Evolutionary conservation across 2,329 filamentous ascomycete species (phyloP), one percentile per base, ranked within the genome.

Genomic region (Chrysoporthe cubensis): DNA sequence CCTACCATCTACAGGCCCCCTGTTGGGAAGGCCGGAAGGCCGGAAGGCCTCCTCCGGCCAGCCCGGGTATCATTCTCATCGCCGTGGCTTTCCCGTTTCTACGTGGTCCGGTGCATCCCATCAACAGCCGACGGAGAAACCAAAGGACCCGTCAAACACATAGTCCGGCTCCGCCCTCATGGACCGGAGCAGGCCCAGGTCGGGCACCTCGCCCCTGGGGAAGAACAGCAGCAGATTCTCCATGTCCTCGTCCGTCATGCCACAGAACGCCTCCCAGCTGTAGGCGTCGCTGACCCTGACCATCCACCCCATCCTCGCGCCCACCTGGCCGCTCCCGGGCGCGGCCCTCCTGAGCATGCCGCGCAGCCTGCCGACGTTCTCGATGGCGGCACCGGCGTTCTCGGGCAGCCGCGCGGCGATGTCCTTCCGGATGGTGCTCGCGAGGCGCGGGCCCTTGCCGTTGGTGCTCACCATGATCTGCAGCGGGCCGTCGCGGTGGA

Each of bases 381-480:
- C 87, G 69, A 99, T 94, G 7, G 96, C 96, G 61, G 90, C 88
- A 9, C 96, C 96, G 42, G 92, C 91, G 72, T 96, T 93, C 21
- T 82, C 81, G 1, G 96, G 96, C 66, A 99, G 81, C 61, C 84
- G 85, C 26, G 83, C 85, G 21, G 93, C 94, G 71, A 99, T 97
- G 76, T 91, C 88, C 76, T 91, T 87, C 65, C 95, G 84, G 62
- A 99, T 91, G 60, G 94, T 90, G 72, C 93, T 95, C 11, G 96
- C 96, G 71, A 99, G 82, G 76, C 95, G 90, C 0, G 96, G 96
- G 0, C 96, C 96, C 77, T 97, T 97, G 64, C 96, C 96, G 78
- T 98, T 99, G 46, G 96, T 99, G 81, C 92, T 96, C 73, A 99
- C 95, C 96, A 99, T 99, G 75, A 99, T 91, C 82, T 99, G 96